phyloP scores from a whole-genome alignment of 129 eudicot species.

The Flaveria brownii region DNA sequence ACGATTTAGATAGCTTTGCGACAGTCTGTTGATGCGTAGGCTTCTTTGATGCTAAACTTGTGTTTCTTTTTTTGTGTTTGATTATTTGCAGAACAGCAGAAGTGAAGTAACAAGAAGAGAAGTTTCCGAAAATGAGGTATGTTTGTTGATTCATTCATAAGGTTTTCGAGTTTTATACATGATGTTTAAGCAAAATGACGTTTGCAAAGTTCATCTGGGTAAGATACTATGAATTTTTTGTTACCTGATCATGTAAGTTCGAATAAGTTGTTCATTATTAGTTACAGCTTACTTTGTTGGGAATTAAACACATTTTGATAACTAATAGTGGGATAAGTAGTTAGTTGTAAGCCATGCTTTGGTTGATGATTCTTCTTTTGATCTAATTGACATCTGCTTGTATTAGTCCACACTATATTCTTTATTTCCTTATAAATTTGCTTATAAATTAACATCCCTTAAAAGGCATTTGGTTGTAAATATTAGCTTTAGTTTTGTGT shows the following conservation, averaged over 20 bases:
- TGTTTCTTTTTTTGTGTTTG: constrained; percentile 1
- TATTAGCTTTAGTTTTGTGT: neutral
- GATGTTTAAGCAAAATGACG: neutral
- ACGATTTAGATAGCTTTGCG: neutral
- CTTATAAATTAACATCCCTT: too few relatives aligned
- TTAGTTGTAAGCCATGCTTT: too few relatives aligned
- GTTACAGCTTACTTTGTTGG: neutral
- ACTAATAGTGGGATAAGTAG: too few relatives aligned
- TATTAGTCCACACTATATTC: too few relatives aligned
- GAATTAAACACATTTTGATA: too few relatives aligned
- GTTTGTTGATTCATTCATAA: constrained; percentile 4
- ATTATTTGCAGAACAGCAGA: constrained; percentile 27
- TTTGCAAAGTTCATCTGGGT: neutral
- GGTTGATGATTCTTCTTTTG: too few relatives aligned
- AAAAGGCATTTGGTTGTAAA: too few relatives aligned
- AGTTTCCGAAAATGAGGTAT: constrained; percentile 40
- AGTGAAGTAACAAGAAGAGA: constrained; percentile 23
- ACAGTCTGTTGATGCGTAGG: too few relatives aligned
- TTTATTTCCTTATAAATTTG: too few relatives aligned
- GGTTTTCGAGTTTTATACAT: neutral
- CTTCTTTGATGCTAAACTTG: too few relatives aligned
- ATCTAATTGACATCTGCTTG: too few relatives aligned
- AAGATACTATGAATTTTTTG: neutral
- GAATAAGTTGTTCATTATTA: neutral
- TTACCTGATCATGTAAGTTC: neutral